A percentile compares a stretch with the other conserved stretches of the same genome.
Evolutionary conservation across 2,329 filamentous ascomycete species (phyloP).

Genomic region (Paracoccidioides lutzii): DNA sequence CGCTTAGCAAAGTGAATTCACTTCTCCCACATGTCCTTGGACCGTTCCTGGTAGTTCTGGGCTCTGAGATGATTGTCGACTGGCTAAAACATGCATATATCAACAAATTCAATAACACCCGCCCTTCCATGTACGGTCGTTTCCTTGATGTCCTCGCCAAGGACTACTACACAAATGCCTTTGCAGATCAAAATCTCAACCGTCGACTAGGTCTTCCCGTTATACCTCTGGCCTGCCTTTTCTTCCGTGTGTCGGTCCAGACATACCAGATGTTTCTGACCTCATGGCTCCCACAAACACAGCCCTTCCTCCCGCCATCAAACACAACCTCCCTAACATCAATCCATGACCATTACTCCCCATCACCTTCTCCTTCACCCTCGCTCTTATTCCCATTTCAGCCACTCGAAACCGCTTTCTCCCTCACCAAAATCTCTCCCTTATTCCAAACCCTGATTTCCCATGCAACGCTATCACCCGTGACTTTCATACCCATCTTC

Average conservation of each 20-base stretch:
- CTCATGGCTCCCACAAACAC: slow-evolving; percentile 62
- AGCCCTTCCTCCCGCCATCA: slow-evolving; percentile 17
- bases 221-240: slow-evolving; percentile 81
- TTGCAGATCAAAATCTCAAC: slow-evolving; percentile 78
- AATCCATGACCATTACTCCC: slow-evolving; percentile 36
- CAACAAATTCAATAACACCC: slow-evolving; percentile 96
- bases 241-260: slow-evolving; percentile 86
- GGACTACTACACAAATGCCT: slow-evolving; percentile 96
- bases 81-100: slow-evolving; percentile 97
- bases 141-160: slow-evolving; percentile 91
- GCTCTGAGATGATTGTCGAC: slow-evolving; percentile 93
- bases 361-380: slow-evolving; percentile 41
- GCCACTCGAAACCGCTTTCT: slow-evolving; percentile 38
- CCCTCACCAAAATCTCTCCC: slow-evolving; percentile 19
- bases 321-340: slow-evolving; percentile 28
- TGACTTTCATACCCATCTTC: slow-evolving; percentile 31
- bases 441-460: slow-evolving; percentile 29
- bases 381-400: slow-evolving; percentile 30
- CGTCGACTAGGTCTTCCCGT: slow-evolving; percentile 81
- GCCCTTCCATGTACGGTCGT: slow-evolving; percentile 74
- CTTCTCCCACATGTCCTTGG: slow-evolving; percentile 61
- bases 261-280: slow-evolving; percentile 98
- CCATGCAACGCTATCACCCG: slow-evolving; percentile 31
- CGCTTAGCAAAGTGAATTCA: slow-evolving; percentile 31
- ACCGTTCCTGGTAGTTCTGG: slow-evolving; percentile 85